A percentile compares a stretch with the other conserved stretches of the same genome.
Conservation (phyloP, 2,329 filamentous ascomycete species). For the Hymenotorrendiella dingleyae region DNA sequence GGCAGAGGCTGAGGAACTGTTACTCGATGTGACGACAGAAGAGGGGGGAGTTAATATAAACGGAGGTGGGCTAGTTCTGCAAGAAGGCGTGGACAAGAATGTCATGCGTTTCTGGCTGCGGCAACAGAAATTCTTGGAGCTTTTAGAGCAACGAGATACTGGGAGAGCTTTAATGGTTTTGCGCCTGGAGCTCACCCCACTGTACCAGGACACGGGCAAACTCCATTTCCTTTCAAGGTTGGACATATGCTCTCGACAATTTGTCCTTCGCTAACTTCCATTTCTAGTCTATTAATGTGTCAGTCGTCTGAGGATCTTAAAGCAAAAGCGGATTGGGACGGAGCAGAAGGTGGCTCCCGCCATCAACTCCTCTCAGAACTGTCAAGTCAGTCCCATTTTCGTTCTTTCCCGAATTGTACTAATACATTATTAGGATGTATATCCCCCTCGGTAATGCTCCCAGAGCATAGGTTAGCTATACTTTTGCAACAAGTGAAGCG, state of each 20-base stretch:
- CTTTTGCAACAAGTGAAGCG: conserved; percentile 80
- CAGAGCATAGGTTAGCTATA: conserved; percentile 77
- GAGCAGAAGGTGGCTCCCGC: conserved; percentile 68
- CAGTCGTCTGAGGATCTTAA: conserved; percentile 70
- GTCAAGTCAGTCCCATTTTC: conserved; percentile 56
- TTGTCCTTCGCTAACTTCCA: conserved; percentile 5
- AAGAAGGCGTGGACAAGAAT: conserved; percentile 67
- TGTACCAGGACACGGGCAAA: conserved; percentile 71
- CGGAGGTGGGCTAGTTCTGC: conserved; percentile 59
- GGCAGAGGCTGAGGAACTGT: conserved; percentile 74
- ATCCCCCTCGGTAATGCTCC: conserved; percentile 94
- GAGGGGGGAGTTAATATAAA: conserved; percentile 38
- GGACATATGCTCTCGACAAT: not conserved
- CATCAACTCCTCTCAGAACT: conserved; percentile 70
- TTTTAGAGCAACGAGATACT: conserved; percentile 72
- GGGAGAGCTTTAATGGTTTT: conserved; percentile 74
- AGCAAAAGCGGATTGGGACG: conserved; percentile 76
- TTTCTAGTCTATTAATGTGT: conserved; percentile 76
- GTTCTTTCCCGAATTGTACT: not conserved
- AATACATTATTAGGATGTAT: conserved; percentile 60
- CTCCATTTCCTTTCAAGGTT: conserved; percentile 76
- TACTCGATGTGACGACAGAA: conserved; percentile 50
- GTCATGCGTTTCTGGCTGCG: conserved; percentile 83
- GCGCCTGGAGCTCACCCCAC: conserved; percentile 77
- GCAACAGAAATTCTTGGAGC: conserved; percentile 91